A percentile compares a stretch with the other conserved stretches of the same genome.
These are phyloP conservation scores for Priceomyces melissophilus DNA, from an alignment of 805 yeast genomes.

Conservation along the genomic window DNA sequence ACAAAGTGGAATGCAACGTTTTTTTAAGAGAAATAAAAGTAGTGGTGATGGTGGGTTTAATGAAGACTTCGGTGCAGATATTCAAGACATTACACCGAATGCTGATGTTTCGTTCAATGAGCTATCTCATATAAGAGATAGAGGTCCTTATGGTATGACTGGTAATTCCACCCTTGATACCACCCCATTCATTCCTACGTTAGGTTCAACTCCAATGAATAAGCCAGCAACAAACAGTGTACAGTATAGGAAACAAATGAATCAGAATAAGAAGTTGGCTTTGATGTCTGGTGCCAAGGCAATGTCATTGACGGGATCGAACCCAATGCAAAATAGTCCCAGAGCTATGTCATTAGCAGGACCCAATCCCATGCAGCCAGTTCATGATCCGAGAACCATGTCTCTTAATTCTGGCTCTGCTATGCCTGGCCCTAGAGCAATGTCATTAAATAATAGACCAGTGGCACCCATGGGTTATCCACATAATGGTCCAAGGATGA, in stretches of 20 bases:
- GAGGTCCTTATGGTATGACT: conserved; percentile 60
- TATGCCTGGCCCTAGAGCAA: conserved; percentile 15
- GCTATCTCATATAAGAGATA: conserved; percentile 57
- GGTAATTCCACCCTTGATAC: conserved; percentile 45
- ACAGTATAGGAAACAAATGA: conserved; percentile 68
- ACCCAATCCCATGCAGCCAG: conserved; percentile 22
- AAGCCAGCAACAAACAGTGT: conserved; percentile 39
- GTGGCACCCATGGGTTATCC: conserved; percentile 11
- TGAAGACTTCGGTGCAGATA: conserved; percentile 37
- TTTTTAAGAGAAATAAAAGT: conserved; percentile 40
- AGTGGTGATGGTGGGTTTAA: conserved; percentile 28
- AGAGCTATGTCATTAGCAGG: conserved; percentile 28
- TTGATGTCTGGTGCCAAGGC: conserved; percentile 46
- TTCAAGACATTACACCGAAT: conserved; percentile 31
- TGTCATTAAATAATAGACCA: conserved; percentile 15
- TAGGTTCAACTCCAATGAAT: conserved; percentile 25
- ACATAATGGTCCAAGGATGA: conserved; percentile 7
- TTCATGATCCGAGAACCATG: conserved; percentile 35
- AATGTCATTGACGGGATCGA: conserved; percentile 35
- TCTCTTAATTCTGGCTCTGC: conserved; percentile 27
- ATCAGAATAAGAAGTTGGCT: conserved; percentile 61
- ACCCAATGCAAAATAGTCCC: conserved; percentile 28
- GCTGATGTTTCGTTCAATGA: conserved; percentile 58
- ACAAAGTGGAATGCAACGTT: conserved; percentile 31
- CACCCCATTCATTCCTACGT: conserved; percentile 73